Conservation (phyloP, 257 asterid species). For the Fraxinus pennsylvanica region DNA sequence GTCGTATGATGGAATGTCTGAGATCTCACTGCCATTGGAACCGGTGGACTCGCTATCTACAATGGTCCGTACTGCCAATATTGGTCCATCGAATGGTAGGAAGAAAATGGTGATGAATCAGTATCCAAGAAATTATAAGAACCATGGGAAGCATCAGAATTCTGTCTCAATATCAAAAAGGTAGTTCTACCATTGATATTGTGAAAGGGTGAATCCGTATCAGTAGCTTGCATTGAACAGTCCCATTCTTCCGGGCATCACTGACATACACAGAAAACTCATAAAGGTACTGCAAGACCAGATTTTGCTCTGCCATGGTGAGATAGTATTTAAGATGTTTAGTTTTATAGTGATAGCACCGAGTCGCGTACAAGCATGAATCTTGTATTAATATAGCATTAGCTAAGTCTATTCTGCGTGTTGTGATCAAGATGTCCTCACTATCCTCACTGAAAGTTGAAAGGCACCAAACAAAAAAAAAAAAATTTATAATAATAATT, state of each 20-base stretch:
- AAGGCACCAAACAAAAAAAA: too few species aligned
- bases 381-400: neutral
- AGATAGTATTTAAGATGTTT: neutral
- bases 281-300: neutral
- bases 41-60: conserved; percentile 44
- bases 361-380: neutral
- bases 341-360: neutral
- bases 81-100: conserved; percentile 30
- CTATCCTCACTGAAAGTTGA: too few species aligned
- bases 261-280: conserved; percentile 2
- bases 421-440: too few species aligned
- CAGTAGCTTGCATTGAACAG: conserved; percentile 11
- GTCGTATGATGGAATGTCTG: conserved; percentile 68
- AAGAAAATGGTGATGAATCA: conserved; percentile 18
- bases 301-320: neutral
- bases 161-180: conserved; percentile 24
- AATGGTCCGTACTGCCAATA: conserved; percentile 47
- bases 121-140: conserved; percentile 27
- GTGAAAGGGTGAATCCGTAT: conserved; percentile 2
- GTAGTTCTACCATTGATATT: conserved; percentile 13
- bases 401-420: neutral
- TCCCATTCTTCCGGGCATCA: neutral
- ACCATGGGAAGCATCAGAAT: conserved; percentile 19
- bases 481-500: too few species aligned
- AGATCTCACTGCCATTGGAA: conserved; percentile 43